A percentile compares a stretch with the other conserved stretches of the same genome.
phyloP scores from a whole-genome alignment of 768 basidiomycete genomes.

The Xanthoconium stramineum region DNA sequence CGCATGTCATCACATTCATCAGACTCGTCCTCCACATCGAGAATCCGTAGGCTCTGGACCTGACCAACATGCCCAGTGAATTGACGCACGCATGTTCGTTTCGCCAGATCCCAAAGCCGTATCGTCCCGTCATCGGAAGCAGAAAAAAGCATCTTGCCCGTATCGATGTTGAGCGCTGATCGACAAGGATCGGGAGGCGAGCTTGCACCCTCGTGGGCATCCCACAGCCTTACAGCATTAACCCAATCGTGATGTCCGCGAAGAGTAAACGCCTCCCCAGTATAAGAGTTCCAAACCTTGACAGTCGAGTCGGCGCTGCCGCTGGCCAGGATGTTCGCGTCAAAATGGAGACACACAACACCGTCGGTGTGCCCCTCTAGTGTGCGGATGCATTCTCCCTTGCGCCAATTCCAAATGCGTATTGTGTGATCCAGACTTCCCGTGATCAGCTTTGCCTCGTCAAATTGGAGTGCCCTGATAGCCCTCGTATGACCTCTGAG shows the following conservation, averaged over 20 bases:
- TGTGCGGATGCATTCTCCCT: conserved; percentile 82
- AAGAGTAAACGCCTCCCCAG: conserved; percentile 87
- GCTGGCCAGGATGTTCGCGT: conserved; percentile 86
- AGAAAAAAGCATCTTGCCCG: conserved; percentile 95
- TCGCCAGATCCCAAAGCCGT: conserved; percentile 88
- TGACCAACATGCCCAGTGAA: conserved; percentile 92
- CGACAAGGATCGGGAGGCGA: conserved; percentile 19
- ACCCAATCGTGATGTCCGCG: conserved; percentile 96
- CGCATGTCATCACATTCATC: conserved; percentile 20
- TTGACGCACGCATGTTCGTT: conserved; percentile 74
- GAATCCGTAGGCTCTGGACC: conserved; percentile 85
- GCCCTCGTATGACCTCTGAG: conserved; percentile 89
- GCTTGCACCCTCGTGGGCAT: conserved; percentile 34
- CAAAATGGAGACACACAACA: conserved; percentile 88
- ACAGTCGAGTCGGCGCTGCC: conserved; percentile 95
- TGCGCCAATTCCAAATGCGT: conserved; percentile 95
- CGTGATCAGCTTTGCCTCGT: conserved; percentile 91
- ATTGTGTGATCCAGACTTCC: conserved; percentile 96
- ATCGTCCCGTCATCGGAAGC: conserved; percentile 94
- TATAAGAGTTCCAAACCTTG: conserved; percentile 92
- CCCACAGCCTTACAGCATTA: conserved; percentile 93
- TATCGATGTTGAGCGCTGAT: conserved; percentile 54
- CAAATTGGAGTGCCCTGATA: conserved; percentile 92
- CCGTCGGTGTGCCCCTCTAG: conserved; percentile 89
- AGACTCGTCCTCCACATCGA: conserved; percentile 59